Conservation (phyloP, 306 rosid genomes). For the Gynostemma pentaphyllum region DNA sequence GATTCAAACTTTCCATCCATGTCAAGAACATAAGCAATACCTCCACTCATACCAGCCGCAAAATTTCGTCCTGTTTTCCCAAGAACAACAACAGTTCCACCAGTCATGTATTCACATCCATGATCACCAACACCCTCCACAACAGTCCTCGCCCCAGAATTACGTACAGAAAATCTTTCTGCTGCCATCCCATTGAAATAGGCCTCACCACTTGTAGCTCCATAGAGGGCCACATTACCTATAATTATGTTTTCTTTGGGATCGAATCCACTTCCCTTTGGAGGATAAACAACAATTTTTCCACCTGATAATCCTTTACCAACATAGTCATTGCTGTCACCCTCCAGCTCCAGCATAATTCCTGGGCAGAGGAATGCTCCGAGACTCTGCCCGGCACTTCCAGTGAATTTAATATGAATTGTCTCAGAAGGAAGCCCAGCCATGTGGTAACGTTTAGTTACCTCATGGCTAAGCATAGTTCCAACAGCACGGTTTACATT, state of each 20-base stretch:
- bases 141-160: constrained; percentile 92
- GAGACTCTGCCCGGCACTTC: constrained; percentile 97
- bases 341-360: constrained; percentile 87
- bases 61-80: constrained; percentile 95
- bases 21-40: constrained; percentile 83
- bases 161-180: constrained; percentile 95
- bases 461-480: constrained; percentile 98
- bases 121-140: constrained; percentile 99
- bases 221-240: constrained; percentile 94
- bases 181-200: constrained; percentile 99
- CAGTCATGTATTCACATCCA: constrained; percentile 99
- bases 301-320: constrained; percentile 99
- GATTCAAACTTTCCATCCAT: constrained; percentile 52
- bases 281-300: constrained; percentile 86
- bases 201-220: constrained; percentile 90
- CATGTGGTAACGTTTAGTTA: constrained; percentile 66
- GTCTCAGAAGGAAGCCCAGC: constrained; percentile 91
- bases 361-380: constrained; percentile 99
- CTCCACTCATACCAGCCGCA: constrained; percentile 99
- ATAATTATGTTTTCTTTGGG: constrained; percentile 88
- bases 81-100: constrained; percentile 89
- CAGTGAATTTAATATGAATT: constrained; percentile 70
- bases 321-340: constrained; percentile 92
- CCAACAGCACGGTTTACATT: constrained; percentile 95
- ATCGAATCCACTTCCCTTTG: constrained; percentile 67